Evolutionary conservation across 306 rosid genomes (phyloP), one percentile per base, ranked within the genome.

Genomic region (Abrus precatorius): DNA sequence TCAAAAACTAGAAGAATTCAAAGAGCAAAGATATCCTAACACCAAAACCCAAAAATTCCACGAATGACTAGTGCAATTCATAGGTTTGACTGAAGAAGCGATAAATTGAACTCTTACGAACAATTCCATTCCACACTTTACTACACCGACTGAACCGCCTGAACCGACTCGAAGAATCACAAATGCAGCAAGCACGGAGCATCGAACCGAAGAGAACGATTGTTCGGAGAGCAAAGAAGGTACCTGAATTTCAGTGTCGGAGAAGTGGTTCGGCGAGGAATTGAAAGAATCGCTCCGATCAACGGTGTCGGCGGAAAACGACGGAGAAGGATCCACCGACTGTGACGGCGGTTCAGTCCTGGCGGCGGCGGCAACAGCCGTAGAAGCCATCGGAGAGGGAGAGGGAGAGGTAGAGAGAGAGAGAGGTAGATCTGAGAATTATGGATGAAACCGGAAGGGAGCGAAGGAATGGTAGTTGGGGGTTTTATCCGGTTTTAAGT

Each of bases 231-330:
- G 64, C 48, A 14, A 62, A 3, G 44, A 53, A 1, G 9, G 67
- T 48, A 90, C 97, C 95, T 85, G 92, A 84, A 13, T 48, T 76
- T 92, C 98, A 36, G 77, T 13, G 57, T 89, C 92, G 27, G 63
- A 33, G 11, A 32, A 79, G 44, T 44, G 4, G 50, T 78, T 70
- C 55, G 91, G 88, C 9, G 91, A 87, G 48, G 92, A 86, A 73
- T 64, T 66, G 75, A 86, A 62, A 14, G 86, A 74, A 55, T 75
- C 83, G 75, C 59, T 66, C 69, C 87, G 92, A 87, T 89, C 94
- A 52, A 81, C 69, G 52, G 84, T 30, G 69, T 63, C 84, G 28
- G 69, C 68, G 14, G 87, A 63, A 55, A 89, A 75, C 9, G 89
- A 77, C 20, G 90, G 85, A 57, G 92, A 85, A 13, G 84, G 83